A percentile compares a stretch with the other conserved stretches of the same genome.
These are phyloP conservation scores for Mycena citricolor DNA, from an alignment of 1,284 basidiomycete species.

Conservation along the genomic window DNA sequence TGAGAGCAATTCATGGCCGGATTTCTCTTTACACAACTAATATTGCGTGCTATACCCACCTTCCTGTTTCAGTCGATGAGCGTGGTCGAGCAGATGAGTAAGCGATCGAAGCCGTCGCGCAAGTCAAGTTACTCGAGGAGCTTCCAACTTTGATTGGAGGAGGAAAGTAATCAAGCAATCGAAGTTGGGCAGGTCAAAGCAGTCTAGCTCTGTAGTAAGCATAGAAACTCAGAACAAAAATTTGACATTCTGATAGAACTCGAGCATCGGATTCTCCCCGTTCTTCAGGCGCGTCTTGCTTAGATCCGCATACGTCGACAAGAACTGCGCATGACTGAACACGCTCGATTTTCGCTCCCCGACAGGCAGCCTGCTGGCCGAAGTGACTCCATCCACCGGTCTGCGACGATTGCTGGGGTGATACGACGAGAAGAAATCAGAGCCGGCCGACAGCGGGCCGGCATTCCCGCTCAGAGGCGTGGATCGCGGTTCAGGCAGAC, in stretches of 20 bases:
- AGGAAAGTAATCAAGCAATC: too few relatives aligned
- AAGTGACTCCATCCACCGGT: conserved; percentile 65
- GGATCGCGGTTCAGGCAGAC: conserved; percentile 34
- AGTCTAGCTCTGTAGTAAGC: too few relatives aligned
- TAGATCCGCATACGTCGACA: conserved; percentile 79
- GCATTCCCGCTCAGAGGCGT: conserved; percentile 48
- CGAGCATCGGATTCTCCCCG: conserved; percentile 86
- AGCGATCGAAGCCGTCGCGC: too few relatives aligned
- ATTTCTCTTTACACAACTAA: too few relatives aligned
- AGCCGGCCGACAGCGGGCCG: conserved; percentile 53
- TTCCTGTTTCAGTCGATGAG: too few relatives aligned
- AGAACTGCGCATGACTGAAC: conserved; percentile 83
- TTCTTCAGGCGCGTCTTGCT: conserved; percentile 64
- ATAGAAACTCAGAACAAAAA: conserved; percentile 65
- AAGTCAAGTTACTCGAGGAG: too few relatives aligned
- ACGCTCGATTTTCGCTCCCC: conserved; percentile 79
- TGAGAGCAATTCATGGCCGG: too few relatives aligned
- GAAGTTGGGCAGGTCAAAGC: too few relatives aligned
- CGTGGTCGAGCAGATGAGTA: too few relatives aligned
- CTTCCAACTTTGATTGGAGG: too few relatives aligned
- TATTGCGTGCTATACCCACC: too few relatives aligned
- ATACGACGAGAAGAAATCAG: conserved; percentile 70
- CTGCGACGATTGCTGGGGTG: conserved; percentile 55
- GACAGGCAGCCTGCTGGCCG: conserved; percentile 74
- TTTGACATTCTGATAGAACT: conserved; percentile 89